phyloP scores from a whole-genome alignment of 164 flowering plant genomes.

The Litsea cubeba region DNA sequence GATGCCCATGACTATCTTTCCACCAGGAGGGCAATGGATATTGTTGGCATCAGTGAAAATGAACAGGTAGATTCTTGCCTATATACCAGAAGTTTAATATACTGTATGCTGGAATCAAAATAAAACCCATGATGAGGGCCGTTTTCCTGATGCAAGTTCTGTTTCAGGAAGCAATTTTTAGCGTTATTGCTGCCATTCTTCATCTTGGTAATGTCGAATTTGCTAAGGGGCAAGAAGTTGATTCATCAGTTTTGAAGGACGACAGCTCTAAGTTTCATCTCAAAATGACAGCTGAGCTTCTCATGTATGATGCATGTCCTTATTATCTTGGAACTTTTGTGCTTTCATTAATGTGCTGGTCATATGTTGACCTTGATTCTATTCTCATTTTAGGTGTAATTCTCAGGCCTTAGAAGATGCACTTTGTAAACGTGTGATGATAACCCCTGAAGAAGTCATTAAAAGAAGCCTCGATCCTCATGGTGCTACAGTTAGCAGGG shows the following conservation, averaged over 20 bases:
- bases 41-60: slow-evolving; percentile 66
- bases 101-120: background rate
- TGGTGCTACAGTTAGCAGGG: slow-evolving; percentile 73
- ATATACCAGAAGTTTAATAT: background rate
- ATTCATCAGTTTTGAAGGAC: slow-evolving; percentile 63
- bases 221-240: slow-evolving; percentile 57
- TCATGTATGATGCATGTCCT: slow-evolving; percentile 39
- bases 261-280: slow-evolving; percentile 69
- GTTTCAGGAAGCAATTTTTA: slow-evolving; percentile 74
- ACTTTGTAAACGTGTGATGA: slow-evolving; percentile 67
- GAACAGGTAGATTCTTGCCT: slow-evolving; percentile 58
- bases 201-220: slow-evolving; percentile 81
- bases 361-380: background rate
- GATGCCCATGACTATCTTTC: slow-evolving; percentile 70
- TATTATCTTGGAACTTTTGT: background rate
- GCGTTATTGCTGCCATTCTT: slow-evolving; percentile 84
- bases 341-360: background rate
- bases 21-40: slow-evolving; percentile 83
- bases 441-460: slow-evolving; percentile 87
- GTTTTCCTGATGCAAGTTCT: slow-evolving; percentile 3
- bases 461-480: slow-evolving; percentile 80
- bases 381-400: slow-evolving; percentile 63
- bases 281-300: slow-evolving; percentile 71
- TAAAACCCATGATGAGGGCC: background rate
- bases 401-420: slow-evolving; percentile 61